Conservation (phyloP, 1,284 basidiomycete genomes). For the Pyrrhoderma lamaoense region DNA sequence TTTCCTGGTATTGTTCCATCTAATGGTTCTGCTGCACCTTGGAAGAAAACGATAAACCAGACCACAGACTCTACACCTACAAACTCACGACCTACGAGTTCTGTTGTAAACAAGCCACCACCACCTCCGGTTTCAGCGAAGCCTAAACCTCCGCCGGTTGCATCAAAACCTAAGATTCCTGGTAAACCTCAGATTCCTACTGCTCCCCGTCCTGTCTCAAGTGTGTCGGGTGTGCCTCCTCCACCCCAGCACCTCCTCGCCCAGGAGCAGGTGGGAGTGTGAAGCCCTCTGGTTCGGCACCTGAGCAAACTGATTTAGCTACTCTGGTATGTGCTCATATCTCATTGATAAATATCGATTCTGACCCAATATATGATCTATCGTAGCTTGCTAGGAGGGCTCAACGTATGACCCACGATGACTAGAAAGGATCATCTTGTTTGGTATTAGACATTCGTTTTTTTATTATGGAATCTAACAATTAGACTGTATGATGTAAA, state of each 20-base stretch:
- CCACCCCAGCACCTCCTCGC: conserved; percentile 18
- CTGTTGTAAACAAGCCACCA: conserved; percentile 35
- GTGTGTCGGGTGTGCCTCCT: conserved; percentile 17
- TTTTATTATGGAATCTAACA: no score
- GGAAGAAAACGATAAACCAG: conserved; percentile 43
- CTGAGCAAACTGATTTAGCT: conserved; percentile 76
- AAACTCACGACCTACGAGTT: conserved; percentile 48
- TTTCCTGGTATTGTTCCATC: conserved; percentile 62
- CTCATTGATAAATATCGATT: conserved; percentile 15
- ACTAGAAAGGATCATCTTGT: no score
- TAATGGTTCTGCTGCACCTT: conserved; percentile 64
- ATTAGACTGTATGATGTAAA: no score
- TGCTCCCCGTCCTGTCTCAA: conserved; percentile 40
- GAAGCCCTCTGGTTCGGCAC: conserved; percentile 33
- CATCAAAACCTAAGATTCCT: conserved; percentile 41
- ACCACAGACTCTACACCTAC: conserved; percentile 38
- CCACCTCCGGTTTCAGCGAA: conserved; percentile 43
- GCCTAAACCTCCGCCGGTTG: conserved; percentile 47
- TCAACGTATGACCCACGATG: conserved; percentile 47
- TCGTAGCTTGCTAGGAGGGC: conserved; percentile 62
- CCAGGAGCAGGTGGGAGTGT: conserved; percentile 28
- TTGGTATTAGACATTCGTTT: no score
- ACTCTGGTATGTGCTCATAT: conserved; percentile 51
- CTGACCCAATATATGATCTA: conserved; percentile 8
- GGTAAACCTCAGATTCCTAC: conserved; percentile 55